phyloP scores from a whole-genome alignment of 139 green algal genomes.

The Chlorella ohadii region DNA sequence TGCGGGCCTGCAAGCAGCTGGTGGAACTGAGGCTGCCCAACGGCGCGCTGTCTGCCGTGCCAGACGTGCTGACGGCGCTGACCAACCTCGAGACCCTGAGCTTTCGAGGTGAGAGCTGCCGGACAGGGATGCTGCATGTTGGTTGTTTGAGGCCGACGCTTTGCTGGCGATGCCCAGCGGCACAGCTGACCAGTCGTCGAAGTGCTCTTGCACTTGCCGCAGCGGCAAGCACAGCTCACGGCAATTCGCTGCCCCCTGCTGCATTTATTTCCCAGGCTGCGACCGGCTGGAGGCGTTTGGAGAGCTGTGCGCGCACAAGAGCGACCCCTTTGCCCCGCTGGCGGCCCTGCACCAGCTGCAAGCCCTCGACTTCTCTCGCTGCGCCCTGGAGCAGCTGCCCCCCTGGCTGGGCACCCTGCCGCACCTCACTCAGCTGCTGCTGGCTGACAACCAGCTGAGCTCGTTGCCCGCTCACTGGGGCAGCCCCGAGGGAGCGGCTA shows the following conservation, averaged over 20 bases:
- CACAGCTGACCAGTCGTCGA: no score
- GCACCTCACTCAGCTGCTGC: conserved; percentile 27
- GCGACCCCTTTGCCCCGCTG: conserved; percentile 15
- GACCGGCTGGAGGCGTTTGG: conserved; percentile 14
- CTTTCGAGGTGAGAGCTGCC: conserved; percentile 7
- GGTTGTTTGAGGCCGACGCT: no score
- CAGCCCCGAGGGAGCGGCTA: background rate
- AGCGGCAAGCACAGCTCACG: no score
- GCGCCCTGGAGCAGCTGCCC: conserved; percentile 4
- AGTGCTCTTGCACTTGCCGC: no score
- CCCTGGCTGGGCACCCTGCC: background rate
- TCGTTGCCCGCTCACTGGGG: background rate
- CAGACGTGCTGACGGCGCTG: background rate
- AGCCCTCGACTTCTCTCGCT: background rate
- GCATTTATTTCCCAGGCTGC: conserved; percentile 12
- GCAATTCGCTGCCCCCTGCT: no score
- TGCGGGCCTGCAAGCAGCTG: background rate
- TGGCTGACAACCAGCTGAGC: conserved; percentile 1
- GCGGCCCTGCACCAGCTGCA: background rate
- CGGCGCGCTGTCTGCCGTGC: conserved; percentile 5
- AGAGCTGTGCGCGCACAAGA: conserved; percentile 7
- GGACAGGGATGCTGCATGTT: no score
- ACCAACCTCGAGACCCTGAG: background rate
- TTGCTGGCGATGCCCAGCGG: no score
- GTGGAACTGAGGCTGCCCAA: conserved; percentile 10